A percentile compares a stretch with the other conserved stretches of the same genome.
phyloP scores from a whole-genome alignment of 2,329 filamentous ascomycete species.

The Xylaria sp. region DNA sequence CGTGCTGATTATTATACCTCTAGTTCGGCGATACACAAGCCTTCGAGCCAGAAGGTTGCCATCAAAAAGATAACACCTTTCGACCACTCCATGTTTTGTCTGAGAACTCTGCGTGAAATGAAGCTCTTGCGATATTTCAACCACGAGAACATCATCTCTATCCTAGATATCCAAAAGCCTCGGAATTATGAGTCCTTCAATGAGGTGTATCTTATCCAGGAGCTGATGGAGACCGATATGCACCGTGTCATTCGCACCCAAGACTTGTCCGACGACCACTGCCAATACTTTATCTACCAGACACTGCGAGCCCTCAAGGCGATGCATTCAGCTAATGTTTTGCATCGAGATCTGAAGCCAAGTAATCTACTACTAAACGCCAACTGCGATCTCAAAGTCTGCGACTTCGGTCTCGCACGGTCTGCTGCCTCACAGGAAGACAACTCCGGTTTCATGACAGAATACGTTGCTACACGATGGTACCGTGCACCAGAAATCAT shows the following conservation, averaged over 20 bases:
- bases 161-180: slow-evolving; percentile 98
- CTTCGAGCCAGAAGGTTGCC: slow-evolving; percentile 96
- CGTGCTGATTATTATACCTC: slow-evolving; percentile 29
- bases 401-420: slow-evolving; percentile 95
- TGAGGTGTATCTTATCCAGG: slow-evolving; percentile 99
- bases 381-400: slow-evolving; percentile 99
- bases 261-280: slow-evolving; percentile 98
- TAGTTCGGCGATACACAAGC: slow-evolving; percentile 97
- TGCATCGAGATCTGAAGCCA: slow-evolving; percentile 96
- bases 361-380: slow-evolving; percentile 97
- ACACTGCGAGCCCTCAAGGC: slow-evolving; percentile 97
- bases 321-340: slow-evolving; percentile 98
- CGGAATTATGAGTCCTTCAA: slow-evolving; percentile 96
- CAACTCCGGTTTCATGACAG: slow-evolving; percentile 99
- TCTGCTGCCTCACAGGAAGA: slow-evolving; percentile 98
- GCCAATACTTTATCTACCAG: slow-evolving; percentile 99
- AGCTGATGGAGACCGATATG: slow-evolving; percentile 99
- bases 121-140: slow-evolving; percentile 99
- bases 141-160: slow-evolving; percentile 99
- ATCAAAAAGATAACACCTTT: slow-evolving; percentile 99
- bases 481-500: slow-evolving; percentile 99
- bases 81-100: slow-evolving; percentile 98
- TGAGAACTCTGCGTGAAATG: slow-evolving; percentile 97
- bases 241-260: slow-evolving; percentile 98
- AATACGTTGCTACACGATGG: slow-evolving; percentile 99